These are phyloP conservation scores for Melastoma malabathricum DNA, from an alignment of 345 rosid species.

Conservation along the genomic window DNA sequence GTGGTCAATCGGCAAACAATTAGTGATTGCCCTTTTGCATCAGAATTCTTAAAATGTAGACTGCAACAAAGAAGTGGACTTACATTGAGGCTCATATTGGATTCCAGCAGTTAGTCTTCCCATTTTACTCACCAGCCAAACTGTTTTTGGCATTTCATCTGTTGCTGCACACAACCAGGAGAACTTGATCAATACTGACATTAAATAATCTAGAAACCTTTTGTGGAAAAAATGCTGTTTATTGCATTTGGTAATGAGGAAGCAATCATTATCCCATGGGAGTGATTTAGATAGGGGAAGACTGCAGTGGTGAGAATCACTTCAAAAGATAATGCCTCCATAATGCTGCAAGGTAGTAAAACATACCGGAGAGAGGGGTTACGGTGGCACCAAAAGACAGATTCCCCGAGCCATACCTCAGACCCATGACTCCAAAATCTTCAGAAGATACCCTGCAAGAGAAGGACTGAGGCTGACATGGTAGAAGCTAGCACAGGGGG, in stretches of 20 bases:
- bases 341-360: neutral
- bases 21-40: too few species aligned
- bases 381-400: slow-evolving; percentile 61
- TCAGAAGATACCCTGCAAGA: slow-evolving; percentile 36
- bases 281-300: too few species aligned
- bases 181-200: neutral
- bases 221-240: too few species aligned
- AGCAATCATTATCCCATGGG: too few species aligned
- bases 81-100: slow-evolving; percentile 72
- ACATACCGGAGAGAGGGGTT: slow-evolving; percentile 45
- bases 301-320: too few species aligned
- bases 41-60: too few species aligned
- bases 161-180: slow-evolving; percentile 18
- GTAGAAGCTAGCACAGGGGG: too few species aligned
- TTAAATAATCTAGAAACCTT: too few species aligned
- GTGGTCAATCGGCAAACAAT: too few species aligned
- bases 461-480: neutral
- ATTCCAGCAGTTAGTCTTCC: slow-evolving; percentile 77
- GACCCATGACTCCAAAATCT: slow-evolving; percentile 58
- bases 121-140: slow-evolving; percentile 81
- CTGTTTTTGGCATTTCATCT: slow-evolving; percentile 50
- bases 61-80: slow-evolving; percentile 13
- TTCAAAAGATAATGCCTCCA: neutral
- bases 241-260: too few species aligned
- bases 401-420: slow-evolving; percentile 67